These are phyloP conservation scores for barrel medic (Medicago truncatula) DNA, from an alignment of 306 rosid genomes.

Conservation along the genomic window DNA sequence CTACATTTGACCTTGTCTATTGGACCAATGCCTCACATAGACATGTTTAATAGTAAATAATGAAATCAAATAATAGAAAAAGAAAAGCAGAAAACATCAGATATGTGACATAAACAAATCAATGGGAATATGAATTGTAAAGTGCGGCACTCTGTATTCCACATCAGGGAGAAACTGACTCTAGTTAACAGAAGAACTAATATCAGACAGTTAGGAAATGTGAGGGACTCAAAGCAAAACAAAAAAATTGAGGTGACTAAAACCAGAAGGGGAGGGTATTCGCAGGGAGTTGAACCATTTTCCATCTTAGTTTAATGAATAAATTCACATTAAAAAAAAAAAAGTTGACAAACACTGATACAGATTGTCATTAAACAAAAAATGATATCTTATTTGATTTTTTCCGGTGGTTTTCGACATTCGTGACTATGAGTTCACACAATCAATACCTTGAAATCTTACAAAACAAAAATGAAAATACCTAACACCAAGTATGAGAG, in stretches of 20 bases:
- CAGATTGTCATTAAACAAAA: neutral
- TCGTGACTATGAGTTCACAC: neutral
- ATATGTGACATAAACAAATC: neutral
- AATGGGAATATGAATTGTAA: neutral
- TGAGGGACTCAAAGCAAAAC: neutral
- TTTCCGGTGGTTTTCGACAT: neutral
- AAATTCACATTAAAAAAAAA: neutral
- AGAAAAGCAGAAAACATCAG: neutral
- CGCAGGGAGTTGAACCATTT: neutral
- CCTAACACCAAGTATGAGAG: slow-evolving; percentile 34
- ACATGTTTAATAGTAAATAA: neutral
- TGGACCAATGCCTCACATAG: too few relatives aligned
- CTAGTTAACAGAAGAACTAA: neutral
- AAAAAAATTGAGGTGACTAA: neutral
- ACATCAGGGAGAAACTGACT: neutral
- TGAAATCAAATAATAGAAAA: neutral
- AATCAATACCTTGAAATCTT: neutral
- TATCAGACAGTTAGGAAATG: neutral
- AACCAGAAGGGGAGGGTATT: neutral
- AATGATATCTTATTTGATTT: neutral
- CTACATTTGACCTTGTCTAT: too few relatives aligned
- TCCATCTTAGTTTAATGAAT: neutral
- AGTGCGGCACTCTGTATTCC: neutral
- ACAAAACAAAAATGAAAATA: slow-evolving; percentile 1
- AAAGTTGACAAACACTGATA: neutral